Percentiles rank a stretch among this genome's conserved stretches.
Evolutionary conservation across 1,284 basidiomycete genomes (phyloP).

Genomic region (Athelia sp.): DNA sequence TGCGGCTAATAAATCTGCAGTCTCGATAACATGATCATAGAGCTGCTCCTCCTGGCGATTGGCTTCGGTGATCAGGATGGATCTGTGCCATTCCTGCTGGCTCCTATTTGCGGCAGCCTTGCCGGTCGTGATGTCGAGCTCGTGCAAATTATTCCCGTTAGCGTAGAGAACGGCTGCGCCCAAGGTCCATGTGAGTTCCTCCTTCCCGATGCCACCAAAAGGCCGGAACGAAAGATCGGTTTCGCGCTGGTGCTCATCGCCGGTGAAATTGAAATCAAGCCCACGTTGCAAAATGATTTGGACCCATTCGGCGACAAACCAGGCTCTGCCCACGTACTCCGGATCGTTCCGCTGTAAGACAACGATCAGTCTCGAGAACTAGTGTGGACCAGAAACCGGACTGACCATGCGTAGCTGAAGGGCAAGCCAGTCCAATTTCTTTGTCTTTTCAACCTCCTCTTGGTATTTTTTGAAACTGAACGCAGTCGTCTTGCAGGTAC

Average conservation of each 20-base stretch:
- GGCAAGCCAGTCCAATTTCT: not conserved
- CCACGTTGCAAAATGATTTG: not conserved
- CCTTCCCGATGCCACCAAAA: not conserved
- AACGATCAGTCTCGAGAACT: too few species aligned
- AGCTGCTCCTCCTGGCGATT: too few species aligned
- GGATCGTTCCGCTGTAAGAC: not conserved
- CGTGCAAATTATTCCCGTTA: too few species aligned
- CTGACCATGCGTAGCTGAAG: not conserved
- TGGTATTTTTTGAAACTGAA: conserved; percentile 1
- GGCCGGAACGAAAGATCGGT: not conserved
- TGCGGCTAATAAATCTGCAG: too few species aligned
- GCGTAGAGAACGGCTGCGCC: not conserved
- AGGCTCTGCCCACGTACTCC: not conserved
- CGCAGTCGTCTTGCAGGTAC: not conserved
- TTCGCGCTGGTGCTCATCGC: not conserved
- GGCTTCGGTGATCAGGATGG: too few species aligned
- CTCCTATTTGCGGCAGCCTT: too few species aligned
- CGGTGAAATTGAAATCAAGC: not conserved
- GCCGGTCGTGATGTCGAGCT: too few species aligned
- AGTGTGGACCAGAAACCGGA: too few species aligned
- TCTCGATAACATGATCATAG: too few species aligned
- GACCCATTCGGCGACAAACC: not conserved
- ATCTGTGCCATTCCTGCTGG: too few species aligned
- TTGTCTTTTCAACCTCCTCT: not conserved
- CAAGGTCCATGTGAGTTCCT: not conserved